These are phyloP conservation scores for Talaromyces sp. DNA, from an alignment of 2,329 filamentous ascomycete species.

Conservation along the genomic window DNA sequence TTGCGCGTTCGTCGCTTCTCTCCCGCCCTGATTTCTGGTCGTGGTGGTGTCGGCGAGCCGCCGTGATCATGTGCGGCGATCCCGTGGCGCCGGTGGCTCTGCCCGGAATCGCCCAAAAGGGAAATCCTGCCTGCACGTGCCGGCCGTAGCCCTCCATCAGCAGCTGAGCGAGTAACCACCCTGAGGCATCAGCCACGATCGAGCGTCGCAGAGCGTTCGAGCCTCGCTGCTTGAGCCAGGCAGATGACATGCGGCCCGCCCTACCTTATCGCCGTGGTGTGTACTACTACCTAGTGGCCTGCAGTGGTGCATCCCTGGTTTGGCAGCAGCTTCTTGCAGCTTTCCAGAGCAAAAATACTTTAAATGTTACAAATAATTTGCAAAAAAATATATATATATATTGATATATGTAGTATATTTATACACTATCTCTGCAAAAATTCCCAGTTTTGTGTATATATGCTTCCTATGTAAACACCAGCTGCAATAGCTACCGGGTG, in stretches of 20 bases:
- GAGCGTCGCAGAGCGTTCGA: neutral
- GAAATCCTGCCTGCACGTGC: constrained; percentile 13
- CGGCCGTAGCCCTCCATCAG: constrained; percentile 14
- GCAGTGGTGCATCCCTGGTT: neutral
- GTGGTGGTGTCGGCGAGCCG: neutral
- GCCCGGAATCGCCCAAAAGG: neutral
- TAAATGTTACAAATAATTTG: neutral
- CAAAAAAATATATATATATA: neutral
- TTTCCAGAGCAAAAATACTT: neutral
- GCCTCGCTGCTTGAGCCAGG: neutral
- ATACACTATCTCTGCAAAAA: neutral
- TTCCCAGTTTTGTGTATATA: neutral
- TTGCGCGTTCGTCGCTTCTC: neutral
- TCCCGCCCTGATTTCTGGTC: neutral
- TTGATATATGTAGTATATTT: neutral
- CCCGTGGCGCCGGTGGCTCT: constrained; percentile 30
- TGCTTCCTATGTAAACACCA: neutral
- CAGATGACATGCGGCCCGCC: neutral
- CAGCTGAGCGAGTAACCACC: constrained; percentile 2
- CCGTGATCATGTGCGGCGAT: constrained; percentile 32
- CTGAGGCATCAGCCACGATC: constrained; percentile 3
- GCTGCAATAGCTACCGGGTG: neutral
- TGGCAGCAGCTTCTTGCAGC: neutral
- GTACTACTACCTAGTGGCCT: neutral
- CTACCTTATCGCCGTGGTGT: neutral